Conservation (phyloP, 2,329 filamentous ascomycete species). For the Venturia oleaginea region DNA sequence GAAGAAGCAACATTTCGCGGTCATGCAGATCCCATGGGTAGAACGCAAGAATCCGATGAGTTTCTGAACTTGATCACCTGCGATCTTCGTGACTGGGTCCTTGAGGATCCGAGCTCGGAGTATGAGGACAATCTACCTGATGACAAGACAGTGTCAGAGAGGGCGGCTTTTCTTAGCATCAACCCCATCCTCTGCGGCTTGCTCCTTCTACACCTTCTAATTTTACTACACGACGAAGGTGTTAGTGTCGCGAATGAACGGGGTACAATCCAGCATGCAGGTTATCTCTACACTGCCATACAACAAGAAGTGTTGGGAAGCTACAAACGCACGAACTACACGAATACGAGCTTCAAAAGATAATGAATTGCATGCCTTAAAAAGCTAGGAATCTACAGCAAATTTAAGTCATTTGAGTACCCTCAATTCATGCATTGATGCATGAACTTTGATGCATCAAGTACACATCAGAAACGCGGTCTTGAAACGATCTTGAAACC, state of each 20-base stretch:
- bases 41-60: not conserved
- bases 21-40: not conserved
- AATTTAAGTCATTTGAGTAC: too few relatives aligned
- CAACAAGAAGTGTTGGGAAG: slow-evolving; percentile 6
- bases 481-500: too few relatives aligned
- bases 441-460: too few relatives aligned
- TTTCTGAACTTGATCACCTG: not conserved
- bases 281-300: slow-evolving; percentile 5
- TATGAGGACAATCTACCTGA: not conserved
- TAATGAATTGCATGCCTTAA: too few relatives aligned
- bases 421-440: too few relatives aligned
- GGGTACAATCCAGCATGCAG: slow-evolving; percentile 1
- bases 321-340: too few relatives aligned
- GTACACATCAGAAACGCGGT: too few relatives aligned
- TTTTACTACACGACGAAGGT: not conserved
- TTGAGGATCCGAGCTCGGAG: not conserved
- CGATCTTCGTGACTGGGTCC: not conserved
- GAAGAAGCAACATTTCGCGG: not conserved
- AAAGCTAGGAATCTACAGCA: too few relatives aligned
- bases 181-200: slow-evolving; percentile 6
- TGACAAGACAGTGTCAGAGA: not conserved
- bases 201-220: not conserved
- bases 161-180: not conserved
- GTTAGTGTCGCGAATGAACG: not conserved
- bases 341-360: too few relatives aligned